Base-by-base conservation (phyloP, 257 asterid species). In the Fraxinus excelsior region DNA sequence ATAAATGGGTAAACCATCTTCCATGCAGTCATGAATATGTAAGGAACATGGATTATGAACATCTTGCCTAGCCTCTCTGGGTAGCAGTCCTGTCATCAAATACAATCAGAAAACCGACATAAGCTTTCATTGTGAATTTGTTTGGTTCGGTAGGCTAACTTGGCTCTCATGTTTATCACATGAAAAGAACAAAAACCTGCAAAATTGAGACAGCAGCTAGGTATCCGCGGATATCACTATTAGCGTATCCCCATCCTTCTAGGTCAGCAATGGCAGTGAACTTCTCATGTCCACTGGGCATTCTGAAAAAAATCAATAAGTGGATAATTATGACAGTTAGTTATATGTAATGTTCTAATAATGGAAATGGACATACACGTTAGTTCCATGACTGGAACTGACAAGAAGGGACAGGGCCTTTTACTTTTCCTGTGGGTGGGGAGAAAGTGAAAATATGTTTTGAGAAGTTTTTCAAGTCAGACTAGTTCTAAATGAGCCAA, bases 61-160 rank as follows among this genome's bases (percentile, higher is more conserved):
- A 89, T 31, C 88, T 88, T 92, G 49, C 96, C 96, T 65, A 94
- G 93, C 89, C 98, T 89, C 91, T 94, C 97, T 0, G 98, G 98
- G 81, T 89, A 94, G 89, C 84, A 92, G 74, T 94, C 97, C 98
- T 92, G 84, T 60, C 21, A 76, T 11, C 68, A 29, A 49, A 72
- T 25, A 32, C 37, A 21, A n/a, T 35, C 26, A 34, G 29, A 40
- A n/a, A 9, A 40, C 29, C 0, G 18, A n/a, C 26, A 19, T 16
- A 38, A 66, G 11, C 46, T 37, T 18, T 5, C 66, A 60, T 11
- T 7, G 18, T 51, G 34, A 29, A 8, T 2, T 4, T 25, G 2
- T 3, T 32, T 49, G 2, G 35, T 13, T 53, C 40, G 1, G 28
- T 31, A n/a, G 1, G 4, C 19, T 51, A 51, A 6, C 19, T 71